A percentile compares a stretch with the other conserved stretches of the same genome.
phyloP scores from a whole-genome alignment of 2,329 filamentous ascomycete species.

The Pyrenophora teres region DNA sequence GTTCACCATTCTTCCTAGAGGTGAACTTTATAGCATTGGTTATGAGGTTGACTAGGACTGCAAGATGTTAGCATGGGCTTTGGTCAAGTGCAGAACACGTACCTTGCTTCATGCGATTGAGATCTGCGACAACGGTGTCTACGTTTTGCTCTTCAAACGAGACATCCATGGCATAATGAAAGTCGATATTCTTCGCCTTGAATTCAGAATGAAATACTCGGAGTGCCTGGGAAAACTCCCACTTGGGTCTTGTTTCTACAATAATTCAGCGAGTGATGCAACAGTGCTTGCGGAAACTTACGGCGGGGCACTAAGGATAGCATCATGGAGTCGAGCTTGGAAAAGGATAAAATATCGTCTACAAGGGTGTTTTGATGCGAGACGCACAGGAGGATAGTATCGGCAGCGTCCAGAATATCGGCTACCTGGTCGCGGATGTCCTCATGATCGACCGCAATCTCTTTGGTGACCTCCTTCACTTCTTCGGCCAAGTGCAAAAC shows the following conservation, averaged over 20 bases:
- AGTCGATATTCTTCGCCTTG: slow-evolving; percentile 45
- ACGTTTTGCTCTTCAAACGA: slow-evolving; percentile 47
- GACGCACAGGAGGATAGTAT: slow-evolving; percentile 51
- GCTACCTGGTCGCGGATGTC: slow-evolving; percentile 27
- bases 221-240: slow-evolving; percentile 45
- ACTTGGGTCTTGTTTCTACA: slow-evolving; percentile 40
- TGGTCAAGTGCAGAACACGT: background rate
- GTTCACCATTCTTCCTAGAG: slow-evolving; percentile 42
- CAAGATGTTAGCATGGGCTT: slow-evolving; percentile 12
- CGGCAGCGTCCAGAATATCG: slow-evolving; percentile 44
- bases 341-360: slow-evolving; percentile 55
- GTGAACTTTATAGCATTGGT: slow-evolving; percentile 57
- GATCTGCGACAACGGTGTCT: slow-evolving; percentile 47
- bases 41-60: slow-evolving; percentile 51
- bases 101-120: slow-evolving; percentile 48
- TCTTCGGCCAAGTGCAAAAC: slow-evolving; percentile 53
- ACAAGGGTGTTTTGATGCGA: slow-evolving; percentile 53
- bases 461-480: slow-evolving; percentile 43
- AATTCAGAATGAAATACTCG: slow-evolving; percentile 50
- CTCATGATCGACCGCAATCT: slow-evolving; percentile 23
- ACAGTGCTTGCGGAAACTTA: slow-evolving; percentile 15
- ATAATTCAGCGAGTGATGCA: slow-evolving; percentile 2
- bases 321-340: slow-evolving; percentile 56
- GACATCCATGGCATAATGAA: slow-evolving; percentile 49
- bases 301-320: slow-evolving; percentile 43